Evolutionary conservation across 176 grass and related monocot genomes (phyloP), one percentile per base, ranked within the genome.

Genomic region (Oryza punctata): DNA sequence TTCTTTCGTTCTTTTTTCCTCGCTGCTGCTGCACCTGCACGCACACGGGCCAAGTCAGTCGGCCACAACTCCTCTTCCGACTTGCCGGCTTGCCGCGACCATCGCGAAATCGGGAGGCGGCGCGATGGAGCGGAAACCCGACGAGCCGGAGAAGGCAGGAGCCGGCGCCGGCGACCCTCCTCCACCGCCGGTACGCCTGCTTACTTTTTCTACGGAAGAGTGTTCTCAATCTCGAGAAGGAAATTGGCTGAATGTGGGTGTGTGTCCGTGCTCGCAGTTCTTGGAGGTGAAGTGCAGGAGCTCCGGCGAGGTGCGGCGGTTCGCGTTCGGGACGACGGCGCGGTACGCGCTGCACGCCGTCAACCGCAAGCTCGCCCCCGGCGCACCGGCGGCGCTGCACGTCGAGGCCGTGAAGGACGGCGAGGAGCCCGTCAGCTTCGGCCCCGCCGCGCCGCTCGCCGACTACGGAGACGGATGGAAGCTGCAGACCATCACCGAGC

Each of bases 351-450:
- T 95, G 65, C 86, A 88, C 82, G 61, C 83, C 9, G 90, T 98
- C 52, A 92, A 98, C 84, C 73, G 89, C 40, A 98, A 92, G 80
- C 87, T 95, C 16, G 80, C 75, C 12, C 69, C 81, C 3, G 87
- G 93, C 28, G 40, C 50, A 46, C 79, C 77, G 11, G 65, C 71
- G 67, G 90, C 91, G 83, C 88, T 98, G 83, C 92, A 88, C 85
- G 87, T 98, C 67, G 96, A 91, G 70, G 87, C 93, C 57, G 64
- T 85, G 15, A 94, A 94, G 82, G 91, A 95, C 76, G 93, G 89
- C 38, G 91, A 98, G 73, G 93, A 98, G 63, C 87, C 93, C 67
- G 85, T 98, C 78, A 73, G 83, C 82, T 98, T 96, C 73, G 93
- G 93, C 28, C 91, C 93, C 45, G 87, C 65, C 66, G 87, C 96